Base-by-base conservation (phyloP, 805 yeast species). In the Blastobotrys attinorum region DNA sequence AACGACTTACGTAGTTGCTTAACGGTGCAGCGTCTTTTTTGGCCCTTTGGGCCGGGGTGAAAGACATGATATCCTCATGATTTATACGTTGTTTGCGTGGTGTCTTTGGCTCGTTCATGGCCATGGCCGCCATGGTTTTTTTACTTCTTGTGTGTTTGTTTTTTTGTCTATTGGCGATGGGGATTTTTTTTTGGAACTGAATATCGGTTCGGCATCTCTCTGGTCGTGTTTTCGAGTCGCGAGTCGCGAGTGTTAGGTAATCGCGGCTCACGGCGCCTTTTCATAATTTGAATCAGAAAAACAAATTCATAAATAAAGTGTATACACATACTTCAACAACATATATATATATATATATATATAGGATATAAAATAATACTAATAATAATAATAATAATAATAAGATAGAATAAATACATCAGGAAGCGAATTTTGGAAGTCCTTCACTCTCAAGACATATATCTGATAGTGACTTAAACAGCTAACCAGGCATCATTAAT, bases 401-500 rank as follows among this genome's bases (percentile, higher is more conserved):
- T n/a, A n/a, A n/a, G n/a, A n/a, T n/a, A n/a, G 11, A 25, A 25
- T 25, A 25, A 25, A 25, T 25, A 25, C 29, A 25, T 8, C 11
- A 25, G 11, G 11, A 25, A 25, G 11, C 11, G 29, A 11, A 7
- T 25, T 11, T 25, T n/a, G n/a, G n/a, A n/a, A 25, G 29, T 7
- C 29, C 29, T 25, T 25, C 29, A 25, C n/a, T n/a, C n/a, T n/a
- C n/a, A n/a, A n/a, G n/a, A n/a, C n/a, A n/a, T n/a, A n/a, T n/a
- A n/a, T n/a, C n/a, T n/a, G n/a, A n/a, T n/a, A n/a, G n/a, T n/a
- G n/a, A n/a, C n/a, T n/a, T n/a, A n/a, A n/a, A n/a, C n/a, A n/a
- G n/a, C n/a, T n/a, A n/a, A 73, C 97, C 97, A 89, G 22, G 80
- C 77, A 64, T 87, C 88, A 2, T 69, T 49, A 48, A 86, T 60